Percentiles rank a stretch among this genome's conserved stretches.
Evolutionary conservation across 257 asterid species (phyloP).

Genomic region (Anisodus acutangulus): DNA sequence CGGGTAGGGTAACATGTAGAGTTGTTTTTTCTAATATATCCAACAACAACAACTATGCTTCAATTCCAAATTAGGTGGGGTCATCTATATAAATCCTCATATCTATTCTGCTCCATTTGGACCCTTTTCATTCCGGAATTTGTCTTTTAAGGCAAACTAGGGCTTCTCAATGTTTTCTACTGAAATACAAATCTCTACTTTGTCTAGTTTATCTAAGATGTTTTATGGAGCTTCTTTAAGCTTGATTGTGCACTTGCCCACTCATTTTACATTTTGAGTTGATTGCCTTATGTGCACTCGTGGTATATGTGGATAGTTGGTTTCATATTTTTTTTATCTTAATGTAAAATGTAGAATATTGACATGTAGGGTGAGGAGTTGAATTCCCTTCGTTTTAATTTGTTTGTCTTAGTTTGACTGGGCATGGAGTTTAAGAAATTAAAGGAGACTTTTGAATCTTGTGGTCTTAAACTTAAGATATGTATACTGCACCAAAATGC

Average conservation of each 20-base stretch:
- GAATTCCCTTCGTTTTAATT: too few relatives aligned
- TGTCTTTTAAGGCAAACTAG: neutral
- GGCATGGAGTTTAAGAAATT: too few relatives aligned
- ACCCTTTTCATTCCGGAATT: neutral
- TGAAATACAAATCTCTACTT: neutral
- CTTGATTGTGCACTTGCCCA: neutral
- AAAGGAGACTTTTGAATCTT: too few relatives aligned
- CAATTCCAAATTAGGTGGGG: too few relatives aligned
- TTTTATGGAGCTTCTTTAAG: neutral
- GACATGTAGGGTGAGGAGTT: neutral
- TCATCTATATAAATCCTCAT: neutral
- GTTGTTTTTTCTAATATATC: neutral
- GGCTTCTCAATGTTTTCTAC: neutral
- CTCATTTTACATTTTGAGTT: slow-evolving; percentile 5
- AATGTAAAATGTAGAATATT: too few relatives aligned
- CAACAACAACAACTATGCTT: too few relatives aligned
- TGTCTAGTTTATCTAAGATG: neutral
- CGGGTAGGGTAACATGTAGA: neutral
- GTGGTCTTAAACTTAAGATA: too few relatives aligned
- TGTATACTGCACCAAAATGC: too few relatives aligned
- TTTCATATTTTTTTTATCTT: neutral
- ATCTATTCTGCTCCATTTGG: neutral
- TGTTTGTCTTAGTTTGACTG: too few relatives aligned
- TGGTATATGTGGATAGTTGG: neutral
- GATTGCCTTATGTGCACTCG: neutral